phyloP scores from a whole-genome alignment of 2,329 filamentous ascomycete species.

The Aspergillus sp. region DNA sequence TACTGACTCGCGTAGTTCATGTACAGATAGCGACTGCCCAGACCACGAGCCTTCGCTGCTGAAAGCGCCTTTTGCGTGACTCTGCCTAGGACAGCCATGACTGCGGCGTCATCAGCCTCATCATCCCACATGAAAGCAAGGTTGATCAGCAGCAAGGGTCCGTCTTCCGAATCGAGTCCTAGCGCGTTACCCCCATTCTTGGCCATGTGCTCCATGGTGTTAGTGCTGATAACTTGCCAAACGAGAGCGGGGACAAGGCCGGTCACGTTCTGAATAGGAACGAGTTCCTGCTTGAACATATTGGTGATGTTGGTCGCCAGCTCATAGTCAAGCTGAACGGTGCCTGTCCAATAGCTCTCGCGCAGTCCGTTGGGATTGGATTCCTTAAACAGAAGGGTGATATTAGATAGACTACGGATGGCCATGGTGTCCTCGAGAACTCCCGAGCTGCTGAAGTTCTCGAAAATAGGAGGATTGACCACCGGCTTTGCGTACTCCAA shows the following conservation, averaged over 20 bases:
- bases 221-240: slow-evolving; percentile 37
- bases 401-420: slow-evolving; percentile 31
- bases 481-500: slow-evolving; percentile 45
- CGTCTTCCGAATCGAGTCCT: slow-evolving; percentile 1
- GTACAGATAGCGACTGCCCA: slow-evolving; percentile 37
- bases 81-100: slow-evolving; percentile 27
- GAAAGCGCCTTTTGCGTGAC: slow-evolving; percentile 32
- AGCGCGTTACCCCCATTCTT: slow-evolving; percentile 22
- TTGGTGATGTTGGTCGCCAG: slow-evolving; percentile 25
- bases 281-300: slow-evolving; percentile 7
- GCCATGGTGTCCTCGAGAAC: slow-evolving; percentile 33
- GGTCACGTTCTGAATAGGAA: not conserved
- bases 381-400: slow-evolving; percentile 39
- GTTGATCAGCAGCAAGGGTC: slow-evolving; percentile 26
- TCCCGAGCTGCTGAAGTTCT: slow-evolving; percentile 38
- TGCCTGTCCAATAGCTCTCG: slow-evolving; percentile 37
- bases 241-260: slow-evolving; percentile 21
- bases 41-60: slow-evolving; percentile 31
- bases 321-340: slow-evolving; percentile 33
- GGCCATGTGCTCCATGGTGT: slow-evolving; percentile 31
- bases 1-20: slow-evolving; percentile 52
- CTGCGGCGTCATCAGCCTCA: slow-evolving; percentile 31
- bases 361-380: slow-evolving; percentile 37
- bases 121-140: slow-evolving; percentile 35
- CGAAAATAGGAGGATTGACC: slow-evolving; percentile 39